Base-by-base conservation (phyloP, 2,329 filamentous ascomycete species). In the Paradendryphiella salina region DNA sequence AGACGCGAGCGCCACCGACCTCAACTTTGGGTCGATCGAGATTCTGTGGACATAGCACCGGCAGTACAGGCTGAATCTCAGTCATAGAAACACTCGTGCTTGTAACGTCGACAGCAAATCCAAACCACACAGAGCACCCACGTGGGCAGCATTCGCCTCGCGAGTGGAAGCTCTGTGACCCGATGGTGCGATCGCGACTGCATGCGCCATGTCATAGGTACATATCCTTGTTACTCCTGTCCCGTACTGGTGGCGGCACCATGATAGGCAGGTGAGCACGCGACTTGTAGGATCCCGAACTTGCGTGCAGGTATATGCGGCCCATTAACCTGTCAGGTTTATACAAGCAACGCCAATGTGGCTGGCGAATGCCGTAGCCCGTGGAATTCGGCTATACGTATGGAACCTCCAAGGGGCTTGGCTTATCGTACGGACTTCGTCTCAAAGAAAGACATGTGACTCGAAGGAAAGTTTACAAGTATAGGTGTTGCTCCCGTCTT, bases 261-360 rank as follows among this genome's bases (percentile, higher is more conserved):
- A n/a, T 14, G 48, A 48, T 48, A 41, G 46, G 50, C 41, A 53
- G 46, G 50, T 53, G 36, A 40, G 50, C 50, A 53, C 50, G 36
- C 46, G 50, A 53, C 31, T 23, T 26, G 15, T 20, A 38, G 26
- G 21, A 33, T 13, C 11, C 32, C 45, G 46, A 9, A 28, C 33
- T 37, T 13, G 21, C 33, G 29, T 35, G 21, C 32, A 45, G 32
- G 23, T 29, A 18, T 26, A 10, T 39, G 20, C 39, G 18, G 13
- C 37, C 29, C 11, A 17, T n/a, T 5, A 8, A 13, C 26, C 28
- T 15, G 39, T 14, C 39, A 14, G 7, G 39, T 42, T 28, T n/a
- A 41, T 14, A 44, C 33, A 37, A 41, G 28, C 21, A 38, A 38
- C 14, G 34, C 40, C 46, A 45, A 38, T 44, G 40, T 50, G 40